phyloP scores from a whole-genome alignment of 192 early-diverging fungal genomes.

The Coemansia interrupta region DNA sequence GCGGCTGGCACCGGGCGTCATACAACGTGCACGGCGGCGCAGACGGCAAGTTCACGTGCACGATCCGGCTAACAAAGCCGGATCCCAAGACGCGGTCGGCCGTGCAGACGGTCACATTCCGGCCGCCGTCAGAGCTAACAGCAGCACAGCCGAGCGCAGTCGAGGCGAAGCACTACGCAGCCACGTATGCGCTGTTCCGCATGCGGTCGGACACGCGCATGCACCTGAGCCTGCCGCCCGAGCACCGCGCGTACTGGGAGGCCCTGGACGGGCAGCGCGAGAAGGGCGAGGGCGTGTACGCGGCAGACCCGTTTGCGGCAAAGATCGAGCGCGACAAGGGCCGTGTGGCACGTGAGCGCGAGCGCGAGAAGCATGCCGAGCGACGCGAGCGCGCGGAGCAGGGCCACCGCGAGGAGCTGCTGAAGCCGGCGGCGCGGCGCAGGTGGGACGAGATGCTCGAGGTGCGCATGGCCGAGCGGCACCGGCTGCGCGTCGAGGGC shows the following conservation, averaged over 20 bases:
- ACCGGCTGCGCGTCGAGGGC: constrained; percentile 60
- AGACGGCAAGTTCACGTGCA: constrained; percentile 54
- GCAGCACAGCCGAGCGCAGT: constrained; percentile 19
- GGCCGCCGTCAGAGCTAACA: constrained; percentile 13
- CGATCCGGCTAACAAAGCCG: constrained; percentile 19
- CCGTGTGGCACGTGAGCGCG: constrained; percentile 9
- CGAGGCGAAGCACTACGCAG: constrained; percentile 66
- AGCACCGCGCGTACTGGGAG: constrained; percentile 69
- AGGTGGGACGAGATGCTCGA: constrained; percentile 55
- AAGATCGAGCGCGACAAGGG: constrained; percentile 48
- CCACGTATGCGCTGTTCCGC: constrained; percentile 77
- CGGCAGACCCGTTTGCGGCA: constrained; percentile 75
- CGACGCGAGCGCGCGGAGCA: constrained; percentile 44
- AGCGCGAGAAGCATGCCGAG: constrained; percentile 15
- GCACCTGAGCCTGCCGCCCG: constrained; percentile 70
- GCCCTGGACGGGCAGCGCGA: constrained; percentile 59
- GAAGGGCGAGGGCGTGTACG: constrained; percentile 57
- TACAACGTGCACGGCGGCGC: constrained; percentile 65
- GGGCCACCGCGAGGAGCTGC: constrained; percentile 37
- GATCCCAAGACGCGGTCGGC: constrained; percentile 40
- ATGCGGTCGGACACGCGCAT: constrained; percentile 67
- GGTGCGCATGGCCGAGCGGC: constrained; percentile 64
- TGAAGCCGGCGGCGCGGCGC: constrained; percentile 7
- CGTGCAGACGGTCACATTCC: constrained; percentile 17
- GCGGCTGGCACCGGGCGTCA: constrained; percentile 67